phyloP scores from a whole-genome alignment of 2,329 filamentous ascomycete genomes.

The Phyllosticta citriasiana region DNA sequence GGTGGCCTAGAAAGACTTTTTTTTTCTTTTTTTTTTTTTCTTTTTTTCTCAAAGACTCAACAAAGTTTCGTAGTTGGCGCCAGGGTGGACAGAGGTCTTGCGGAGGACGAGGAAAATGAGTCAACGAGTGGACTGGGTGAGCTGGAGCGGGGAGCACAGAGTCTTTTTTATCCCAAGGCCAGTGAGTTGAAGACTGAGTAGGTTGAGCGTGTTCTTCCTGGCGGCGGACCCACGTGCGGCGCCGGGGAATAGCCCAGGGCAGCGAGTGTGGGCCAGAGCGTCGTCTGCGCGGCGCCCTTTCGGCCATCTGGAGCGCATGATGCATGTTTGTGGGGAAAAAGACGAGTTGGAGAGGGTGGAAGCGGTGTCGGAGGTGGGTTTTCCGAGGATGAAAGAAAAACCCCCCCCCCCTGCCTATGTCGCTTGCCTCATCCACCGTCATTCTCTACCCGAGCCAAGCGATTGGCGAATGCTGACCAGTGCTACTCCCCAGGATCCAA shows the following conservation, averaged over 20 bases:
- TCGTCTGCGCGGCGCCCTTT: not conserved
- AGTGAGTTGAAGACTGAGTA: not conserved
- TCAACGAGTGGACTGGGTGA: not conserved
- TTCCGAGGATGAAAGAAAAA: not conserved
- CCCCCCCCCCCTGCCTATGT: not conserved
- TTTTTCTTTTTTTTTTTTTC: not conserved
- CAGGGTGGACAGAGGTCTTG: not conserved
- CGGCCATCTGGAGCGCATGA: not conserved
- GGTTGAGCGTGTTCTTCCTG: not conserved
- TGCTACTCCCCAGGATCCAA: not conserved
- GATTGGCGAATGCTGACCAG: not conserved
- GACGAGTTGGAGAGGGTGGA: not conserved
- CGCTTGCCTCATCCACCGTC: not conserved
- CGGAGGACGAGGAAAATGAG: not conserved
- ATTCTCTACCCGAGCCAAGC: not conserved
- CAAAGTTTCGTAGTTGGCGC: not conserved
- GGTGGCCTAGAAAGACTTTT: slow-evolving; percentile 5
- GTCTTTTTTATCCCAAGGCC: not conserved
- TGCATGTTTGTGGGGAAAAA: not conserved
- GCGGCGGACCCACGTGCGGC: not conserved
- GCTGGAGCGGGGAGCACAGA: not conserved
- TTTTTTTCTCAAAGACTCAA: not conserved
- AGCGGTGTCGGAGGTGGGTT: not conserved
- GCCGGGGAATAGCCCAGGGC: not conserved
- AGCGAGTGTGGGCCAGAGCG: not conserved